These are phyloP conservation scores for Pterocarpus santalinus DNA, from an alignment of 306 rosid genomes.

Conservation along the genomic window DNA sequence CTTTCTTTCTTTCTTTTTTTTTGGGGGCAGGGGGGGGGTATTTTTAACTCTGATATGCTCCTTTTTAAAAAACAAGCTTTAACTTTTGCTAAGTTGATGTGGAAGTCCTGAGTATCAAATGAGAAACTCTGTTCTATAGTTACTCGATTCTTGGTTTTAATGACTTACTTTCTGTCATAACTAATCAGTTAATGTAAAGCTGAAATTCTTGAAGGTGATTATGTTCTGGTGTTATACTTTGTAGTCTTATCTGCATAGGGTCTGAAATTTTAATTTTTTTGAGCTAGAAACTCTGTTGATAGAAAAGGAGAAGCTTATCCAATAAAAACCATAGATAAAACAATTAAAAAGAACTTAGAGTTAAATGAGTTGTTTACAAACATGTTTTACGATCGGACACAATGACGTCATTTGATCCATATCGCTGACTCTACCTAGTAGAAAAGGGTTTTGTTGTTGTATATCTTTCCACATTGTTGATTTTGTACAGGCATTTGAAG, in stretches of 20 bases:
- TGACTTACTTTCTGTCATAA: conserved; percentile 3
- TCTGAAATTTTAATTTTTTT: neutral
- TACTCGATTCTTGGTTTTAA: conserved; percentile 30
- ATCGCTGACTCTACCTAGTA: too few relatives aligned
- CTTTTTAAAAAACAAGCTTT: conserved; percentile 18
- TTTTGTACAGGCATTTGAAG: conserved; percentile 36
- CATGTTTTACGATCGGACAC: too few relatives aligned
- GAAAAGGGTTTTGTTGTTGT: too few relatives aligned
- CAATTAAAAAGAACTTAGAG: too few relatives aligned
- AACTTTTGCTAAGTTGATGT: neutral
- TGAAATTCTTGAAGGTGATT: conserved; percentile 1
- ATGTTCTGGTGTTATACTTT: conserved; percentile 16
- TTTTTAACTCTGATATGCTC: neutral
- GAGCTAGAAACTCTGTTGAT: neutral
- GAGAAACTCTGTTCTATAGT: conserved; percentile 13
- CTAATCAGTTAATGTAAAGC: conserved; percentile 6
- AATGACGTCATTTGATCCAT: too few relatives aligned
- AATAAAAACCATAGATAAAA: too few relatives aligned
- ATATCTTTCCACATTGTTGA: conserved; percentile 18
- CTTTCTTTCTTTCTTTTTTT: too few relatives aligned
- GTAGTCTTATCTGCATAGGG: conserved; percentile 16
- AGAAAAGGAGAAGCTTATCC: too few relatives aligned
- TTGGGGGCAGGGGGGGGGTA: too few relatives aligned
- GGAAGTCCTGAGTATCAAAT: neutral
- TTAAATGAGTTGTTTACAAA: too few relatives aligned